A percentile compares a stretch with the other conserved stretches of the same genome.
Evolutionary conservation across 2,329 filamentous ascomycete genomes (phyloP).

Genomic region (Cercospora citrullina): DNA sequence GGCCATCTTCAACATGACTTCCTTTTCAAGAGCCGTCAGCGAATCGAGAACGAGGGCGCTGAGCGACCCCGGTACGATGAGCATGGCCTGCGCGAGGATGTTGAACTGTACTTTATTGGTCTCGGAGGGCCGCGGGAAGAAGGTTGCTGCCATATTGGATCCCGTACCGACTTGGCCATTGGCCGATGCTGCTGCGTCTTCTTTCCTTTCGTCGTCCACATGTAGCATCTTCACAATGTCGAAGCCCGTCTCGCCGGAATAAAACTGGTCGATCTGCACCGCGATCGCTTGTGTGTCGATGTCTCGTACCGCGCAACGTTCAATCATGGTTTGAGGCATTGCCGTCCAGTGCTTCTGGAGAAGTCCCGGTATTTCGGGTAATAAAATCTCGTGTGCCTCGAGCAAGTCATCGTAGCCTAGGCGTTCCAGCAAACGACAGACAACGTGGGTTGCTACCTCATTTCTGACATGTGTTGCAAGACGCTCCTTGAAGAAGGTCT

Average conservation of each 20-base stretch:
- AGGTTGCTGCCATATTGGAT: conserved; percentile 10
- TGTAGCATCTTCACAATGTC: conserved; percentile 62
- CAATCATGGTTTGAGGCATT: conserved; percentile 78
- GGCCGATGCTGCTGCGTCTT: conserved; percentile 5
- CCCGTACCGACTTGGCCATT: conserved; percentile 18
- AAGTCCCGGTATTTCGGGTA: conserved; percentile 70
- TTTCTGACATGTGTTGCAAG: conserved; percentile 82
- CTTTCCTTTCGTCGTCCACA: conserved; percentile 46
- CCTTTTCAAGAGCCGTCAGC: conserved; percentile 53
- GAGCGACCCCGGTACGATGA: conserved; percentile 69
- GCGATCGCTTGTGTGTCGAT: conserved; percentile 59
- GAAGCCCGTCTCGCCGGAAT: conserved; percentile 49
- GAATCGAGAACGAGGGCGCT: conserved; percentile 69
- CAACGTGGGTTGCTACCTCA: conserved; percentile 85
- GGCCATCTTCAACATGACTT: conserved; percentile 60
- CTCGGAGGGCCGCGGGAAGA: conserved; percentile 29
- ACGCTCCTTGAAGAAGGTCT: conserved; percentile 73
- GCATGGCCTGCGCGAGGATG: conserved; percentile 80
- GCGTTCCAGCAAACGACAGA: conserved; percentile 77
- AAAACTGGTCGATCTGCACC: conserved; percentile 58
- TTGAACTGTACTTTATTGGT: conserved; percentile 62
- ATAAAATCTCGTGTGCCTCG: conserved; percentile 68
- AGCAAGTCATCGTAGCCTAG: conserved; percentile 83
- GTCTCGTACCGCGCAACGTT: conserved; percentile 72
- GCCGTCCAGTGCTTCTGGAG: conserved; percentile 74